Evolutionary conservation across 495 filamentous ascomycete genomes (phyloP).

Genomic region (Penicillium silybi): DNA sequence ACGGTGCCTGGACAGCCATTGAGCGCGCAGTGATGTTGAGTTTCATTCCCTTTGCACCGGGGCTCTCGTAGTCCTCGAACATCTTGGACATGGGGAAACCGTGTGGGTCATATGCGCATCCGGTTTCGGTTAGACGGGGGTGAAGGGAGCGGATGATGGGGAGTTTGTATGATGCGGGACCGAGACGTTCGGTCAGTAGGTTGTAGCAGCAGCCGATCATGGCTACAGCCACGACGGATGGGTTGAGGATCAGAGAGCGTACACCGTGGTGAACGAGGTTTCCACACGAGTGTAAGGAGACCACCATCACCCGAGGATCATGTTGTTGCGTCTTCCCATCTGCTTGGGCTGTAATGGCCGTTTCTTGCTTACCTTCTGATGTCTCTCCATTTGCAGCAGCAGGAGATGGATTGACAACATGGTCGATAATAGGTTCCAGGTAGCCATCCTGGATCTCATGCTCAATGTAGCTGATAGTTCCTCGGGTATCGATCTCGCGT

Average conservation of each 20-base stretch:
- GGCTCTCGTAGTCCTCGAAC: conserved; percentile 56
- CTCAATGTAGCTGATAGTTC: conserved; percentile 49
- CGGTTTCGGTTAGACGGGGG: conserved; percentile 53
- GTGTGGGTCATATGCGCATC: conserved; percentile 69
- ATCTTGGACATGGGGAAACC: conserved; percentile 89
- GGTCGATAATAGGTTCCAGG: conserved; percentile 65
- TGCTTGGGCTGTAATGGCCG: neutral
- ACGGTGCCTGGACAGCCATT: conserved; percentile 93
- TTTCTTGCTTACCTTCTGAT: conserved; percentile 3
- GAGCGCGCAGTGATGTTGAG: conserved; percentile 95
- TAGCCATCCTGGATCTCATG: conserved; percentile 61
- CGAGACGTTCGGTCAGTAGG: conserved; percentile 82
- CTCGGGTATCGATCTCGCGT: conserved; percentile 13
- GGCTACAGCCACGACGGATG: conserved; percentile 78
- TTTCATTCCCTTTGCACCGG: conserved; percentile 56
- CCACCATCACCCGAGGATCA: conserved; percentile 66
- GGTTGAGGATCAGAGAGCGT: conserved; percentile 77
- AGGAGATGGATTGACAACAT: conserved; percentile 47
- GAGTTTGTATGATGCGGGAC: conserved; percentile 79
- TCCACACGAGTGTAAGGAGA: conserved; percentile 95
- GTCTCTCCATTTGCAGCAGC: conserved; percentile 2
- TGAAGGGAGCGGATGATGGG: conserved; percentile 60
- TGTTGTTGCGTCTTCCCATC: conserved; percentile 10
- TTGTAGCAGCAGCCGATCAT: conserved; percentile 99
- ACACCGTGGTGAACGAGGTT: conserved; percentile 95